phyloP scores from a whole-genome alignment of 768 basidiomycete genomes.

The Saitozyma podzolica region DNA sequence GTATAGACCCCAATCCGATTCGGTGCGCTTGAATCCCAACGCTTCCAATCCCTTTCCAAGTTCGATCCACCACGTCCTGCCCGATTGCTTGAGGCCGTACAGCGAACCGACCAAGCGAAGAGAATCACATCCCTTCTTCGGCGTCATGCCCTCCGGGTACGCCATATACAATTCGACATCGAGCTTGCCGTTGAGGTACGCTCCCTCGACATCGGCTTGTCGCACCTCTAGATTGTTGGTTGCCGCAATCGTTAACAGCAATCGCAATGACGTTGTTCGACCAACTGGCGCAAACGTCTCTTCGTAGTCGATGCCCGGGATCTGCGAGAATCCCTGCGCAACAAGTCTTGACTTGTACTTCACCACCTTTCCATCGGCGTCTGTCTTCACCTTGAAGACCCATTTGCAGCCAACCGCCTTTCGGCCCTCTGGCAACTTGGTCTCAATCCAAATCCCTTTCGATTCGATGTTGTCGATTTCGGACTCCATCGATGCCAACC shows the following conservation, averaged over 20 bases:
- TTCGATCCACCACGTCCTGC: constrained; percentile 16
- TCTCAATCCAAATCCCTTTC: constrained; percentile 52
- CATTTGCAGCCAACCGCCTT: constrained; percentile 54
- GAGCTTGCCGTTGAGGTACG: constrained; percentile 17
- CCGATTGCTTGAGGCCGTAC: constrained; percentile 21
- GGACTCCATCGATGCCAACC: constrained; percentile 35
- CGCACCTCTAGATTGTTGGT: constrained; percentile 9
- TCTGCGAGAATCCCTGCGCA: constrained; percentile 56
- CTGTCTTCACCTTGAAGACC: constrained; percentile 56
- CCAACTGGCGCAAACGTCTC: constrained; percentile 51
- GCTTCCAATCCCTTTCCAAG: constrained; percentile 4
- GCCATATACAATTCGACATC: constrained; percentile 9
- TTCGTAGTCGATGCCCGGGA: constrained; percentile 55
- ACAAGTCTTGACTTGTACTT: constrained; percentile 56
- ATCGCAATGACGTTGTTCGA: constrained; percentile 10
- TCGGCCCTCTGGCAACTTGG: constrained; percentile 35
- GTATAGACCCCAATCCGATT: constrained; percentile 24
- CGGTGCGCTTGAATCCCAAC: constrained; percentile 15
- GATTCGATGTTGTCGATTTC: constrained; percentile 38
- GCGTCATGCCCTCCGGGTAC: constrained; percentile 7
- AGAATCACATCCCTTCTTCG: not conserved
- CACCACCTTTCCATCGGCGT: constrained; percentile 49
- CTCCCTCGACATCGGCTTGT: constrained; percentile 15
- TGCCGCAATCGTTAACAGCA: constrained; percentile 16
- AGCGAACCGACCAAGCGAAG: constrained; percentile 6